Conservation (phyloP, 768 basidiomycete genomes). For the Lactarius trivialis region DNA sequence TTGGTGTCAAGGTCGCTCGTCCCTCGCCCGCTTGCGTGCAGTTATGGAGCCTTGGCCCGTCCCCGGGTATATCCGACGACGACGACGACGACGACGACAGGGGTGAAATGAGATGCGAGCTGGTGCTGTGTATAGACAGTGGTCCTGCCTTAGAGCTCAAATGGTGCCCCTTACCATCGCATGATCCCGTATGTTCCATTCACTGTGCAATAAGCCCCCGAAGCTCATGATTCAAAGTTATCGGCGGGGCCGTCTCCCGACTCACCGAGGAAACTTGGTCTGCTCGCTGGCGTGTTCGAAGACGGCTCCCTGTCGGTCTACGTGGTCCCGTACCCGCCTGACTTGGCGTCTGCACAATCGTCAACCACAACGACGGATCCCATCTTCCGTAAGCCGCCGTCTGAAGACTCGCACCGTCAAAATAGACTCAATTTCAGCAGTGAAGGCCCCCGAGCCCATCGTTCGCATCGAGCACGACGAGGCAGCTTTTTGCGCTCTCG, state of each 20-base stretch:
- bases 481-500: slow-evolving; percentile 69
- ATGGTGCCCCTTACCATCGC: slow-evolving; percentile 90
- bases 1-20: slow-evolving; percentile 52
- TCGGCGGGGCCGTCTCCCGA: slow-evolving; percentile 16
- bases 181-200: slow-evolving; percentile 44
- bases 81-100: slow-evolving; percentile 30
- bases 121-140: slow-evolving; percentile 78
- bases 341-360: slow-evolving; percentile 29
- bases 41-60: slow-evolving; percentile 62
- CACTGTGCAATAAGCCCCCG: neutral
- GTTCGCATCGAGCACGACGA: slow-evolving; percentile 71
- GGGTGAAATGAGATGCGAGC: slow-evolving; percentile 65
- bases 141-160: slow-evolving; percentile 77
- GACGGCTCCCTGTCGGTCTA: slow-evolving; percentile 82
- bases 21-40: slow-evolving; percentile 70
- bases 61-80: too few relatives aligned
- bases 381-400: slow-evolving; percentile 9
- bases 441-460: slow-evolving; percentile 55
- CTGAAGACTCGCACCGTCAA: neutral
- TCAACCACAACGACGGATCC: neutral
- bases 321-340: slow-evolving; percentile 71
- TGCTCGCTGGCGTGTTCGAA: slow-evolving; percentile 79
- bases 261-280: slow-evolving; percentile 58
- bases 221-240: slow-evolving; percentile 1
- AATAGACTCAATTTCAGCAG: slow-evolving; percentile 31